Conservation (phyloP, 2,329 filamentous ascomycete genomes). For the Cercospora sp. region DNA sequence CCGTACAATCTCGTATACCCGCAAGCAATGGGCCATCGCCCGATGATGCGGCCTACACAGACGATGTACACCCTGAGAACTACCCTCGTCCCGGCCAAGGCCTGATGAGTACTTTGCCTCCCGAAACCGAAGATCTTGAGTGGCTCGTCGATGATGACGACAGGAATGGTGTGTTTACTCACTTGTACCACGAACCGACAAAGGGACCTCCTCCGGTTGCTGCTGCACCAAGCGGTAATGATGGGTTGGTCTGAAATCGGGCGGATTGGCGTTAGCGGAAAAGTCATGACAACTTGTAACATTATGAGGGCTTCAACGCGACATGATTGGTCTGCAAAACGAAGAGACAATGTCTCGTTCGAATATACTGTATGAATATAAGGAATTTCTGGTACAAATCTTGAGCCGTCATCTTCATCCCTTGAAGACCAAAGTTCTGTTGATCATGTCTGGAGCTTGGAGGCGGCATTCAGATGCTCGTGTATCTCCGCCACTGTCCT, state of each 20-base stretch:
- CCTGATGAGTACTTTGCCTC: constrained; percentile 53
- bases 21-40: constrained; percentile 3
- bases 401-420: neutral
- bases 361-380: neutral
- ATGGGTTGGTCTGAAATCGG: neutral
- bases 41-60: constrained; percentile 57
- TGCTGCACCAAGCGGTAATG: neutral
- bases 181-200: constrained; percentile 39
- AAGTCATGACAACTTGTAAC: neutral
- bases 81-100: constrained; percentile 66
- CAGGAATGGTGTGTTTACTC: constrained; percentile 57
- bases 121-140: constrained; percentile 60
- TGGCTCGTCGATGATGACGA: constrained; percentile 62
- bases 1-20: neutral
- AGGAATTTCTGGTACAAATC: neutral
- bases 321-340: neutral
- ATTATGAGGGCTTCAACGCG: neutral
- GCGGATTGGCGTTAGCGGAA: neutral
- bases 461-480: neutral
- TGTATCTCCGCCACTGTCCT: too few species aligned
- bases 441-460: neutral
- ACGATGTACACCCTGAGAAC: constrained; percentile 54
- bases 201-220: neutral
- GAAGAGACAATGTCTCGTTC: too few species aligned
- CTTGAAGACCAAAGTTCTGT: neutral